These are phyloP conservation scores for Alternaria incomplexa DNA, from an alignment of 2,329 filamentous ascomycete species.

Conservation along the genomic window DNA sequence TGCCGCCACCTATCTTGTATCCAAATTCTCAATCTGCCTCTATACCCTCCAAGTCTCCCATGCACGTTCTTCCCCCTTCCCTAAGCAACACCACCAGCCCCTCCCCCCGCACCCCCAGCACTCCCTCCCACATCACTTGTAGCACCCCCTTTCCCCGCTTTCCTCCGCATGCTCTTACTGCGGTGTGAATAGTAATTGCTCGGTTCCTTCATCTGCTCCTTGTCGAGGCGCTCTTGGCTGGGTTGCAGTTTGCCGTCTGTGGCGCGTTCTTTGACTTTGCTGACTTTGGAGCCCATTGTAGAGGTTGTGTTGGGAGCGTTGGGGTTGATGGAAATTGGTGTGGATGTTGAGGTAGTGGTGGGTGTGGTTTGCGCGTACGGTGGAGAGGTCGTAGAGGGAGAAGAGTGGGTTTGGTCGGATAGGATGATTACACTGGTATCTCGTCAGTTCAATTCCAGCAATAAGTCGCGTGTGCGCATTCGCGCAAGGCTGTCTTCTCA, in stretches of 20 bases:
- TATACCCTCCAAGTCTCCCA: background rate
- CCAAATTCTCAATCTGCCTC: background rate
- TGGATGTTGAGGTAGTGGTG: background rate
- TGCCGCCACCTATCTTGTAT: background rate
- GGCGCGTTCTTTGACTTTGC: slow-evolving; percentile 24
- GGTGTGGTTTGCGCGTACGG: background rate
- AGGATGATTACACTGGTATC: slow-evolving; percentile 26
- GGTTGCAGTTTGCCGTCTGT: slow-evolving; percentile 33
- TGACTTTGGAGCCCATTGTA: slow-evolving; percentile 40
- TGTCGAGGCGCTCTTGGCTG: slow-evolving; percentile 32
- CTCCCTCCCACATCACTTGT: background rate
- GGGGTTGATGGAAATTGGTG: background rate
- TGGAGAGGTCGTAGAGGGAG: background rate
- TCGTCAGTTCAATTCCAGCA: background rate
- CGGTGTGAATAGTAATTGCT: slow-evolving; percentile 42
- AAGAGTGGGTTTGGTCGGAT: slow-evolving; percentile 6
- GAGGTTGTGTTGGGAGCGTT: background rate
- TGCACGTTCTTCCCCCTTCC: background rate
- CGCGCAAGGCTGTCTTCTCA: background rate
- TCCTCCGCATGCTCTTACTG: slow-evolving; percentile 42
- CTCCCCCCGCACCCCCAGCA: slow-evolving; percentile 13
- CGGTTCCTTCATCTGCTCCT: slow-evolving; percentile 45
- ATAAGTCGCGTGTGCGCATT: background rate
- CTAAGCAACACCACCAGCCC: slow-evolving; percentile 7
- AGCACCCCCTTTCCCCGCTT: slow-evolving; percentile 30